Evolutionary conservation across 2,329 filamentous ascomycete genomes (phyloP).

Genomic region (Amphichorda felina): DNA sequence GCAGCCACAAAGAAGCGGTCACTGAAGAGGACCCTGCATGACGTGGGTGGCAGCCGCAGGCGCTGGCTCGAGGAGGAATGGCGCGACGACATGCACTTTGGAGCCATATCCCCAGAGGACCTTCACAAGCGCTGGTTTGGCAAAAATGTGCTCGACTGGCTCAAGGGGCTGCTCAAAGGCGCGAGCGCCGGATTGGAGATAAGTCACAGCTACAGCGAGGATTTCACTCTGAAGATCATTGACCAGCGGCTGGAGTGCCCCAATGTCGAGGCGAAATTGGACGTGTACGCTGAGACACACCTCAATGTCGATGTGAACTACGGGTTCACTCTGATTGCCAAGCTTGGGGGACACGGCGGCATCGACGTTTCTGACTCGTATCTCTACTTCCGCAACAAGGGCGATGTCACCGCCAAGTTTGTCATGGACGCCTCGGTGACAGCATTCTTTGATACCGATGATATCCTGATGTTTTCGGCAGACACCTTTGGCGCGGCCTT

Average conservation of each 20-base stretch:
- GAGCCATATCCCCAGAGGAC: conserved; percentile 12
- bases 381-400: conserved; percentile 13
- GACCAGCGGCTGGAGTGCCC: conserved; percentile 10
- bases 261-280: conserved; percentile 8
- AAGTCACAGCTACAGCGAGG: conserved; percentile 10
- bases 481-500: conserved; percentile 14
- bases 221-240: conserved; percentile 10
- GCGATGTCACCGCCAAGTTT: conserved; percentile 10
- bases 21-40: conserved; percentile 13
- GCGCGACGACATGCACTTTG: conserved; percentile 18
- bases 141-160: conserved; percentile 15
- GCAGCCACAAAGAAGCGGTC: conserved; percentile 3
- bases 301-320: conserved; percentile 13
- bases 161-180: conserved; percentile 9
- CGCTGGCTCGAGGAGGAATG: conserved; percentile 26
- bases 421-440: conserved; percentile 13
- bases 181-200: conserved; percentile 14
- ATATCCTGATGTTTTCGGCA: conserved; percentile 9
- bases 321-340: conserved; percentile 14
- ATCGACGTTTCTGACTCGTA: conserved; percentile 10
- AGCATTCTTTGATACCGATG: conserved; percentile 8
- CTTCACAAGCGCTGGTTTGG: conserved; percentile 24
- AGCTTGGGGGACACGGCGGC: conserved; percentile 9
- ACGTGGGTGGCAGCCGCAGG: conserved; percentile 15
- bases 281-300: conserved; percentile 9